Percentiles rank a stretch among this genome's conserved stretches.
phyloP scores from a whole-genome alignment of 257 asterid species.

The Linderniella brevidens region DNA sequence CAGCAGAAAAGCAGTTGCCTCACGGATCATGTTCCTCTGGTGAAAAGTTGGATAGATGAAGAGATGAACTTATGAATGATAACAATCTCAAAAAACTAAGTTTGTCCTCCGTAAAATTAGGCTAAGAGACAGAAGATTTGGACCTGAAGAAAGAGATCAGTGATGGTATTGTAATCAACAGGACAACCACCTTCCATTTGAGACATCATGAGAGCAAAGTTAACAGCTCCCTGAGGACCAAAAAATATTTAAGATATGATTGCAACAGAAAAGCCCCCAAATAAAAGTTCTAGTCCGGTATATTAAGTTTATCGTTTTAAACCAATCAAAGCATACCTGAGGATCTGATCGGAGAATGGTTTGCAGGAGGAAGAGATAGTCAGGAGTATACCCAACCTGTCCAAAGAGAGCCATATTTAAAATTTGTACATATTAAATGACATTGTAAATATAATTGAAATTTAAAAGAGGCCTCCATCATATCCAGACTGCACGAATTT shows the following conservation, averaged over 20 bases:
- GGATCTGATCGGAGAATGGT: slow-evolving; percentile 98
- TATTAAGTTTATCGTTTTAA: background rate
- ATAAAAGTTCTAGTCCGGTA: background rate
- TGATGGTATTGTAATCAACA: slow-evolving; percentile 91
- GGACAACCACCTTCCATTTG: slow-evolving; percentile 99
- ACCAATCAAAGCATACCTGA: slow-evolving; percentile 45
- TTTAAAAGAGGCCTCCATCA: too few species aligned
- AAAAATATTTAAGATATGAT: slow-evolving; percentile 4
- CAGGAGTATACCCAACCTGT: slow-evolving; percentile 98
- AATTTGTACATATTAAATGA: slow-evolving; percentile 4
- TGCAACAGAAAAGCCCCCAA: slow-evolving; percentile 5
- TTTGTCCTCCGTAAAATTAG: too few species aligned
- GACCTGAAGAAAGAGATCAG: slow-evolving; percentile 98
- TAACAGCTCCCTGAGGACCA: slow-evolving; percentile 85
- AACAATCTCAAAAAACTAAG: background rate
- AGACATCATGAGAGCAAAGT: slow-evolving; percentile 99
- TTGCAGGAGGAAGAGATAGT: slow-evolving; percentile 92
- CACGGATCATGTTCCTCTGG: slow-evolving; percentile 98
- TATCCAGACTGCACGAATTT: background rate
- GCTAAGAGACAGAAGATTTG: too few species aligned
- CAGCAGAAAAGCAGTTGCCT: slow-evolving; percentile 93
- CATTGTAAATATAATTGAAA: background rate
- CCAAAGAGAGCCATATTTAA: slow-evolving; percentile 14
- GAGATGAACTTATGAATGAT: background rate
- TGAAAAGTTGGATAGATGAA: slow-evolving; percentile 7